Conservation (phyloP, 1,139 yeast genomes). For the Taphrina sp. region DNA sequence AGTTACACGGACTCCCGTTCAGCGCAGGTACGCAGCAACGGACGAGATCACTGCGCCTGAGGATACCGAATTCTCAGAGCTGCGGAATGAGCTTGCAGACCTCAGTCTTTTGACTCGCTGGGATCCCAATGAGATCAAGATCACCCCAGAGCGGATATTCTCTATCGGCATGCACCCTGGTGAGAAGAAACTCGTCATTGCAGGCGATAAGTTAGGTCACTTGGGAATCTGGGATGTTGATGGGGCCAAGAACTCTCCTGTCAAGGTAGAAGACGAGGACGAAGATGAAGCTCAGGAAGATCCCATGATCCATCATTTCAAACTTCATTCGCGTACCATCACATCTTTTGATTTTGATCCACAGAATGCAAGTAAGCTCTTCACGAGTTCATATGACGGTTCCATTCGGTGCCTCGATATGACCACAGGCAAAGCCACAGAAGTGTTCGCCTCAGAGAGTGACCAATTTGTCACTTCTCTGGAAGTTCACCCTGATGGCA, state of each 20-base stretch:
- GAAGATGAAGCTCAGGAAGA: constrained; percentile 48
- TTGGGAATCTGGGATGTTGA: constrained; percentile 88
- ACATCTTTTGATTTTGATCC: constrained; percentile 60
- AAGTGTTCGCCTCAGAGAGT: constrained; percentile 52
- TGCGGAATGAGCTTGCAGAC: constrained; percentile 55
- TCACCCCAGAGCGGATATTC: constrained; percentile 72
- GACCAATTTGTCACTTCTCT: constrained; percentile 55
- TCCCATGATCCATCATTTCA: constrained; percentile 63
- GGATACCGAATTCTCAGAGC: constrained; percentile 43
- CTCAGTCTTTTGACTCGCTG: constrained; percentile 56
- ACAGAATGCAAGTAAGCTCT: constrained; percentile 54
- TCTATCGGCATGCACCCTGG: constrained; percentile 76
- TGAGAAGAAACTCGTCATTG: constrained; percentile 62
- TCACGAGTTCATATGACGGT: constrained; percentile 83
- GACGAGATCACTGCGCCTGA: constrained; percentile 42
- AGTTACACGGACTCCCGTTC: constrained; percentile 43
- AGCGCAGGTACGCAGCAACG: constrained; percentile 46
- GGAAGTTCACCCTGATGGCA: constrained; percentile 51
- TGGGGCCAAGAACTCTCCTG: constrained; percentile 16
- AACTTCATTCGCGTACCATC: constrained; percentile 73
- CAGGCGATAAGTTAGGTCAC: constrained; percentile 83
- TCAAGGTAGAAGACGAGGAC: constrained; percentile 44
- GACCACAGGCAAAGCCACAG: constrained; percentile 57
- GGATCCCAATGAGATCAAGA: constrained; percentile 67
- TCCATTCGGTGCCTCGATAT: constrained; percentile 72